These are phyloP conservation scores for Rusavskia elegans DNA, from an alignment of 495 filamentous ascomycete genomes.

Conservation along the genomic window DNA sequence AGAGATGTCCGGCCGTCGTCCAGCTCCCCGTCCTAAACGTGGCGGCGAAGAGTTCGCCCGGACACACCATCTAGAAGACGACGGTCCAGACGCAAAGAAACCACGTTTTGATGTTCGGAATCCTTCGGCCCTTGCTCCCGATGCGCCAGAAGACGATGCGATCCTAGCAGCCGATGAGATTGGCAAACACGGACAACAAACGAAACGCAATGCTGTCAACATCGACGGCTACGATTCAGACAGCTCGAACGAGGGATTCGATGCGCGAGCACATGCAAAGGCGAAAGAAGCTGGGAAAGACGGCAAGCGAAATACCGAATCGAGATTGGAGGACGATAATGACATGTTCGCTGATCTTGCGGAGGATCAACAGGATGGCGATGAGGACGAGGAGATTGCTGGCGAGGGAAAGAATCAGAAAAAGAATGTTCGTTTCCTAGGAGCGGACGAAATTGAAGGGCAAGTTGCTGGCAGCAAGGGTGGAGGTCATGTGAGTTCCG, in stretches of 20 bases:
- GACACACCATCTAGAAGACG: slow-evolving; percentile 44
- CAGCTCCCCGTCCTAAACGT: slow-evolving; percentile 63
- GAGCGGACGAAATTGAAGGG: slow-evolving; percentile 65
- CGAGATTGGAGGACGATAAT: slow-evolving; percentile 49
- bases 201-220: slow-evolving; percentile 83
- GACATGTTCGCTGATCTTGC: slow-evolving; percentile 86
- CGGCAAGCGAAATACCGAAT: slow-evolving; percentile 24
- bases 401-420: slow-evolving; percentile 43
- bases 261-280: slow-evolving; percentile 46
- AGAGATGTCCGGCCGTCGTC: slow-evolving; percentile 44
- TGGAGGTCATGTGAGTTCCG: slow-evolving; percentile 49
- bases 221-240: slow-evolving; percentile 95
- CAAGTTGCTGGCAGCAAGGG: slow-evolving; percentile 60
- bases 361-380: slow-evolving; percentile 40
- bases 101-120: slow-evolving; percentile 92
- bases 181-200: slow-evolving; percentile 56
- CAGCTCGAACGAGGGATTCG: slow-evolving; percentile 81
- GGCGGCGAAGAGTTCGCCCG: slow-evolving; percentile 65
- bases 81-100: slow-evolving; percentile 51
- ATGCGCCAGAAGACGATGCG: slow-evolving; percentile 61
- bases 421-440: slow-evolving; percentile 66
- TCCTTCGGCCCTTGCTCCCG: slow-evolving; percentile 72
- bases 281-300: slow-evolving; percentile 32
- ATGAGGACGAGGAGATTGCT: slow-evolving; percentile 30
- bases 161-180: slow-evolving; percentile 86